Base-by-base conservation (phyloP, 2,329 filamentous ascomycete genomes). In the Grosmannia serpens region DNA sequence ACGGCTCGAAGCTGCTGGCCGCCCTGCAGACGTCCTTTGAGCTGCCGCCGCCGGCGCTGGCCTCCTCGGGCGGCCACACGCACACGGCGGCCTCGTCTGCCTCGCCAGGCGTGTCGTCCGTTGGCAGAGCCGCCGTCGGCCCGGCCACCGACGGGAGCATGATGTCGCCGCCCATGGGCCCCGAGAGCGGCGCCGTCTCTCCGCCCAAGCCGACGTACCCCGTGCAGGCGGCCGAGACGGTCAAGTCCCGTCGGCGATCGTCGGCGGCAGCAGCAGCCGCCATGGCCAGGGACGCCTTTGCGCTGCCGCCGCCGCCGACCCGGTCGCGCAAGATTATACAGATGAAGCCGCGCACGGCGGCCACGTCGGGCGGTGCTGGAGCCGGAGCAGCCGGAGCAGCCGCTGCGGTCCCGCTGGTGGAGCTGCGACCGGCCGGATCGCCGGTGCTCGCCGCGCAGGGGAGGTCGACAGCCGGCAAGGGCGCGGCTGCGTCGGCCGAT, bases 301-400 rank as follows among this genome's bases (percentile, higher is more conserved):
- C 88, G 11, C 81, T 99, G 20, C 94, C 94, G 24, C 94, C 94
- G 11, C 94, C 92, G 20, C 94, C 94, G 0, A 96, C 91, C 3
- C 81, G 92, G 62, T 89, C 90, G 49, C 86, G 92, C 67, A 97
- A 95, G 75, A 97, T 99, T 69, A 97, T 97, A 60, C 92, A 97
- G 74, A 96, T 97, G 91, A 96, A 95, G 72, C 92, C 82, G 22
- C 73, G 76, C 29, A 62, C 62, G 59, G 56, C 64, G 56, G 57
- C 64, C 29, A 57, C 67, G 20, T n/a, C 55, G 24, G 47, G 26
- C 17, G 47, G 10, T 20, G 22, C 4, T 27, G 26, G 24, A 7
- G 11, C 20, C n/a, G 9, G 17, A 5, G 20, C 20, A 20, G n/a
- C 44, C 7, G 20, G 44, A 20, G 2, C 44, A 46, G n/a, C 3